phyloP scores from a whole-genome alignment of 768 basidiomycete species.

The Sporobolomyces pararoseus region DNA sequence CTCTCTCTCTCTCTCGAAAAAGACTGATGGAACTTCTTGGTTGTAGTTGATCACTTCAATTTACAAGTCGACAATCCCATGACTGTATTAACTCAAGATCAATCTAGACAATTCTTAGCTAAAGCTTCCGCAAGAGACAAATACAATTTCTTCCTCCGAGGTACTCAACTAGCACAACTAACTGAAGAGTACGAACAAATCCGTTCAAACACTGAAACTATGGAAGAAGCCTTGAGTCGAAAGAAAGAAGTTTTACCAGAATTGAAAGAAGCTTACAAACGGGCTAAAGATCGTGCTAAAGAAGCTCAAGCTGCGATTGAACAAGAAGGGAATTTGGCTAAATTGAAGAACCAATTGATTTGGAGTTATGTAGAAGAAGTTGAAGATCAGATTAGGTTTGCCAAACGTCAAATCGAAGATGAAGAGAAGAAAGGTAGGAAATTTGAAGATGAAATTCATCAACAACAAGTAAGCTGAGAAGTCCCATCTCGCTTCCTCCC shows the following conservation, averaged over 20 bases:
- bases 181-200: constrained; percentile 79
- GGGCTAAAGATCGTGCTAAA: constrained; percentile 61
- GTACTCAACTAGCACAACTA: constrained; percentile 85
- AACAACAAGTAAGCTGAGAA: constrained; percentile 41
- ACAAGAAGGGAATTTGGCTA: constrained; percentile 53
- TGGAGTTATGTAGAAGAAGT: constrained; percentile 50
- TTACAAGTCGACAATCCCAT: constrained; percentile 88
- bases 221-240: constrained; percentile 61
- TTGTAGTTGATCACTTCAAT: constrained; percentile 75
- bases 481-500: no score
- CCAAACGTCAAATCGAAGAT: constrained; percentile 53
- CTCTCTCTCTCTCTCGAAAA: not conserved
- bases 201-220: constrained; percentile 66
- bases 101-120: constrained; percentile 76
- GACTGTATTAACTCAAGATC: constrained; percentile 79
- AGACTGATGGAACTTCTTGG: not conserved
- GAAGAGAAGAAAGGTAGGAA: constrained; percentile 50
- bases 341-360: constrained; percentile 36
- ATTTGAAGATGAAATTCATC: constrained; percentile 18
- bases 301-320: constrained; percentile 70
- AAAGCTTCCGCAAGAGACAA: constrained; percentile 76
- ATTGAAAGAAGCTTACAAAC: constrained; percentile 59
- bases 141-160: constrained; percentile 91
- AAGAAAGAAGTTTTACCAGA: constrained; percentile 78
- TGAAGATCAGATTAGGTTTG: constrained; percentile 49